phyloP scores from a whole-genome alignment of 306 rosid genomes.

The Albizia julibrissin region DNA sequence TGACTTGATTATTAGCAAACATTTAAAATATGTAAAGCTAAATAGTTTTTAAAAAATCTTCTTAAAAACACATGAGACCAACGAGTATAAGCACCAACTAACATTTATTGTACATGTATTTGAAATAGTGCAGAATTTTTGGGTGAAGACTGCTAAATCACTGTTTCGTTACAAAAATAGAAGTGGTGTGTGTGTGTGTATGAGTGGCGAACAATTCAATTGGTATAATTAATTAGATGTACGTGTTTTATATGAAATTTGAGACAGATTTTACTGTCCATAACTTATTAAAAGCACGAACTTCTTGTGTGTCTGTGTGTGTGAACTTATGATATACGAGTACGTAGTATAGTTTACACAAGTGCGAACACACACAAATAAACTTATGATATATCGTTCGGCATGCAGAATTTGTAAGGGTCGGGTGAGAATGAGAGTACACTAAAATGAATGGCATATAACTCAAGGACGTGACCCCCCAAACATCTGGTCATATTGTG shows the following conservation, averaged over 20 bases:
- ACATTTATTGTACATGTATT: too few species aligned
- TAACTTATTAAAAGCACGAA: background rate
- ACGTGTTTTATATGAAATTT: too few species aligned
- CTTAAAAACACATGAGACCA: too few species aligned
- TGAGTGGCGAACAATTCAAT: background rate
- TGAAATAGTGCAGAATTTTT: background rate
- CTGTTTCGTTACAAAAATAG: background rate
- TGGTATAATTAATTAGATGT: too few species aligned
- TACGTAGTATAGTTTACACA: too few species aligned
- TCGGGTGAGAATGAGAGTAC: background rate
- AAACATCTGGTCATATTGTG: background rate
- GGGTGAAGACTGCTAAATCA: background rate
- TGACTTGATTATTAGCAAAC: too few species aligned
- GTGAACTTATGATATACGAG: too few species aligned
- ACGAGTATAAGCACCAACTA: too few species aligned
- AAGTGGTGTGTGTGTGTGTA: background rate
- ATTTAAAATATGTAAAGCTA: too few species aligned
- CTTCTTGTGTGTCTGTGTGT: background rate
- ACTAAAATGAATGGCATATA: background rate
- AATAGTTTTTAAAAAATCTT: too few species aligned
- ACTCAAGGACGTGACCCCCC: background rate
- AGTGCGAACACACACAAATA: too few species aligned
- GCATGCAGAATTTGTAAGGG: background rate
- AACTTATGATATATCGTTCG: background rate
- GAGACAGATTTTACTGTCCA: background rate